phyloP scores from a whole-genome alignment of 2,329 filamentous ascomycete genomes.

The Nakataea oryzae region DNA sequence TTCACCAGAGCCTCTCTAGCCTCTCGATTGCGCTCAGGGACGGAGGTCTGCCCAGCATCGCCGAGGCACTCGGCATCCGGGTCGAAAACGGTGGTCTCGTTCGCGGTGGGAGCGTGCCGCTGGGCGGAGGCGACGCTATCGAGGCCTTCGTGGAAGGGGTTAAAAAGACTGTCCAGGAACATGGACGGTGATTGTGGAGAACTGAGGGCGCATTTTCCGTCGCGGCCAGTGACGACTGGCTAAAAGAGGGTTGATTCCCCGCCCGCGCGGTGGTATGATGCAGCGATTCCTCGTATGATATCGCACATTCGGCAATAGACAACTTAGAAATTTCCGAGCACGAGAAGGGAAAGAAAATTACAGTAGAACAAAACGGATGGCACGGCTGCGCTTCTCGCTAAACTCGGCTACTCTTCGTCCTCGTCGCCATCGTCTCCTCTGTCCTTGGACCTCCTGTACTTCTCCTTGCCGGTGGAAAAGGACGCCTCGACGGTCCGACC shows the following conservation, averaged over 20 bases:
- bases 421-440: conserved; percentile 10
- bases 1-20: conserved; percentile 75
- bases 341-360: not conserved
- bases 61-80: conserved; percentile 71
- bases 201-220: not conserved
- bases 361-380: not conserved
- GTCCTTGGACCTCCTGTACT: conserved; percentile 28
- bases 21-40: conserved; percentile 82
- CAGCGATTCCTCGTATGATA: not conserved
- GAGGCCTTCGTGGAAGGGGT: conserved; percentile 87
- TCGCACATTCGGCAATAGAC: not conserved
- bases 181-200: conserved; percentile 12
- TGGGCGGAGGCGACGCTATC: conserved; percentile 81
- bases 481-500: conserved; percentile 62
- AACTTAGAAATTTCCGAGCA: not conserved
- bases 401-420: not conserved
- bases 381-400: not conserved
- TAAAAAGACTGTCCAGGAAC: conserved; percentile 63
- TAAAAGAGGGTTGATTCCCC: not conserved
- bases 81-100: conserved; percentile 80
- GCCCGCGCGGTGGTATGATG: not conserved
- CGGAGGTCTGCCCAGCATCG: conserved; percentile 80
- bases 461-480: conserved; percentile 60
- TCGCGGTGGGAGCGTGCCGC: conserved; percentile 65
- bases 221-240: not conserved